phyloP scores from a whole-genome alignment of 2,329 filamentous ascomycete genomes.

The Cladosporium sp. region DNA sequence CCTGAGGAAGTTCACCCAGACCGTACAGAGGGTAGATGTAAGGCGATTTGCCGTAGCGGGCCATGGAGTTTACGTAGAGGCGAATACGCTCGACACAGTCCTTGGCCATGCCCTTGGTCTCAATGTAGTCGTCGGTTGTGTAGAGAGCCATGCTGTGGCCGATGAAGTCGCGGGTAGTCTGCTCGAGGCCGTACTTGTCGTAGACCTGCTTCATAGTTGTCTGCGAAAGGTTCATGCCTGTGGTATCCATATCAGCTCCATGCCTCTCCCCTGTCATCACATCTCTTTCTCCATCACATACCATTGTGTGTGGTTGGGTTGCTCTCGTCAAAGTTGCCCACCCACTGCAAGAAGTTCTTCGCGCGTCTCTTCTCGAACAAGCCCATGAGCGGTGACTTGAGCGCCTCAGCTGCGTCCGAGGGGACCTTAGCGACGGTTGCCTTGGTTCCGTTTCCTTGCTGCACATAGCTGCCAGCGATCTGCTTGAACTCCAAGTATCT shows the following conservation, averaged over 20 bases:
- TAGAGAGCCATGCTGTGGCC: slow-evolving; percentile 98
- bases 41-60: slow-evolving; percentile 94
- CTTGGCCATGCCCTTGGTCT: slow-evolving; percentile 68
- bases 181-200: slow-evolving; percentile 93
- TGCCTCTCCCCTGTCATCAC: not conserved
- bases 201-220: slow-evolving; percentile 98
- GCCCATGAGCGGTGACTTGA: slow-evolving; percentile 92
- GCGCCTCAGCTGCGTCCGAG: slow-evolving; percentile 84
- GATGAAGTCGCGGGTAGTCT: slow-evolving; percentile 88
- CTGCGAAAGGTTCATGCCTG: slow-evolving; percentile 72
- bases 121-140: slow-evolving; percentile 84
- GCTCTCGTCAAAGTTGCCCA: slow-evolving; percentile 79
- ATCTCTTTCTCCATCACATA: slow-evolving; percentile 41
- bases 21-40: slow-evolving; percentile 99
- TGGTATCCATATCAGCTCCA: slow-evolving; percentile 21
- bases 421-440: slow-evolving; percentile 96
- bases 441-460: slow-evolving; percentile 78
- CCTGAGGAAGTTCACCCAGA: slow-evolving; percentile 93
- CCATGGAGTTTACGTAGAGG: slow-evolving; percentile 96
- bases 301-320: slow-evolving; percentile 88
- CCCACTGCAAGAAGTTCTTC: slow-evolving; percentile 95
- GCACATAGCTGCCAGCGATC: slow-evolving; percentile 93
- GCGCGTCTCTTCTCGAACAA: slow-evolving; percentile 97
- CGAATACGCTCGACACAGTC: slow-evolving; percentile 90
- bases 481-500: slow-evolving; percentile 56